A percentile compares a stretch with the other conserved stretches of the same genome.
phyloP scores from a whole-genome alignment of 2,329 filamentous ascomycete genomes.

The Albophoma yamanashiensis region DNA sequence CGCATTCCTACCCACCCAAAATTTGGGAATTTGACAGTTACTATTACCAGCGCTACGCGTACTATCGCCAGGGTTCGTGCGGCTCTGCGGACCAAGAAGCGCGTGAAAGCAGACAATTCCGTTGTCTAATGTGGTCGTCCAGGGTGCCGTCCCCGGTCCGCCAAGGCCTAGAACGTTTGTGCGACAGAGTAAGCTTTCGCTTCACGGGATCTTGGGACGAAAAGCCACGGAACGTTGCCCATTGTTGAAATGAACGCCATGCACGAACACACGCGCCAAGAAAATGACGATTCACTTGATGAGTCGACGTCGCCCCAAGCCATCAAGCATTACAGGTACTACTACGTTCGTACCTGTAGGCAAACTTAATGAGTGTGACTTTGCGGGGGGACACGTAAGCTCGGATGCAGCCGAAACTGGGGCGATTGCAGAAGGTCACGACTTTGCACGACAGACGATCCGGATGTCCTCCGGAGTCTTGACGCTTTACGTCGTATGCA shows the following conservation, averaged over 20 bases:
- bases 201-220: background rate
- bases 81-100: background rate
- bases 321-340: too few species aligned
- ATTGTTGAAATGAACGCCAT: background rate
- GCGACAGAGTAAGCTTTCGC: background rate
- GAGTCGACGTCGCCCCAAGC: too few species aligned
- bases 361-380: too few species aligned
- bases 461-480: too few species aligned
- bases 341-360: too few species aligned
- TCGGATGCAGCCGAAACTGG: too few species aligned
- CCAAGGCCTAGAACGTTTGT: background rate
- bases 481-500: background rate
- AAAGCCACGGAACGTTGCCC: background rate
- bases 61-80: background rate
- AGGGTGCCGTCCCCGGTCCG: background rate
- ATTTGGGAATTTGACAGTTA: background rate
- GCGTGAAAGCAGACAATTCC: background rate
- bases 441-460: too few species aligned
- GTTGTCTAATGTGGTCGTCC: background rate
- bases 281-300: background rate
- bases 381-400: too few species aligned
- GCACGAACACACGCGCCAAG: too few species aligned
- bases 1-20: background rate
- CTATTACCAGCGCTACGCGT: background rate
- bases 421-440: too few species aligned